These are phyloP conservation scores for Firmiana major DNA, from an alignment of 345 rosid species.

Conservation along the genomic window DNA sequence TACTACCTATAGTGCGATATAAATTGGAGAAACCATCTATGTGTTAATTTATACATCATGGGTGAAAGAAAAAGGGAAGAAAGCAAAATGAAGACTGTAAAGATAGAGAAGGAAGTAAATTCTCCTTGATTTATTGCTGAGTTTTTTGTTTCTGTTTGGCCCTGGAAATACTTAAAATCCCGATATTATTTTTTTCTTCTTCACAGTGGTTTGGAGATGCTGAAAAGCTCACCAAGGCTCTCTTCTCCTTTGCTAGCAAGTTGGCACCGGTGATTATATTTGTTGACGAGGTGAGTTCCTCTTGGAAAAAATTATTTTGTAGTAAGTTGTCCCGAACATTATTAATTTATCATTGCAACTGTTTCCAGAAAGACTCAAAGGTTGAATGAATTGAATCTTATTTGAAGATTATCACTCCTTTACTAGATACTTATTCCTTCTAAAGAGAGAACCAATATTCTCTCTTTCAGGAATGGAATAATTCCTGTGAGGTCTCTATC, in stretches of 20 bases:
- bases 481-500: not conserved
- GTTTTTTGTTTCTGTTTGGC: not conserved
- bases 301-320: not conserved
- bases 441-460: not conserved
- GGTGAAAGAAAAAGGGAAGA: not conserved
- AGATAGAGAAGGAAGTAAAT: not conserved
- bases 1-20: not conserved
- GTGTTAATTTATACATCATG: not conserved
- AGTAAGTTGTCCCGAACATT: not conserved
- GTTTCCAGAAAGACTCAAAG: not conserved
- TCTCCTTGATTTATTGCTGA: not conserved
- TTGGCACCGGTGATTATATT: slow-evolving; percentile 92
- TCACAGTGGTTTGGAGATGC: slow-evolving; percentile 99
- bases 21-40: not conserved
- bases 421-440: not conserved
- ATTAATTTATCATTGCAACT: no score
- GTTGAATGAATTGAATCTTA: not conserved
- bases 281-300: slow-evolving; percentile 82
- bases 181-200: slow-evolving; percentile 6
- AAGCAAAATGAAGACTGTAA: not conserved
- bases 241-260: slow-evolving; percentile 90
- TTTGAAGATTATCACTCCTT: not conserved
- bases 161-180: not conserved
- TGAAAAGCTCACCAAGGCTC: slow-evolving; percentile 94
- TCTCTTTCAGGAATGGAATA: not conserved